Conservation (phyloP, 805 yeast genomes). For the Hanseniaspora pseudoguilliermondii region DNA sequence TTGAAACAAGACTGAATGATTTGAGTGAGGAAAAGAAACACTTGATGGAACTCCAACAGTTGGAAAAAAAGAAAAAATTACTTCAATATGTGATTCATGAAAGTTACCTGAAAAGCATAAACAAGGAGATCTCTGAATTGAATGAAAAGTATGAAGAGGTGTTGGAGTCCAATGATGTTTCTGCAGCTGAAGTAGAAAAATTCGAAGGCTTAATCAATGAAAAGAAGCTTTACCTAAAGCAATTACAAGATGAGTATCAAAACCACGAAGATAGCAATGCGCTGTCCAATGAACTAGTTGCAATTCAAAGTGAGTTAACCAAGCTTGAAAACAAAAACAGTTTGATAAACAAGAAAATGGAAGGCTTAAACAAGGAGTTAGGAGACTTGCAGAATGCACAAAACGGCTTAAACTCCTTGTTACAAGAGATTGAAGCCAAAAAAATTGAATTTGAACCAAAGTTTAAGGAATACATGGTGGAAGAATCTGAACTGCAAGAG, state of each 20-base stretch:
- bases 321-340: conserved; percentile 31
- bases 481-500: conserved; percentile 33
- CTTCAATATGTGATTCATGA: conserved; percentile 65
- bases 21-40: conserved; percentile 71
- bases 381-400: background rate
- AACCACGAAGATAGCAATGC: conserved; percentile 44
- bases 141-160: background rate
- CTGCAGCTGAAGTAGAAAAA: conserved; percentile 23
- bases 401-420: conserved; percentile 15
- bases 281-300: conserved; percentile 35
- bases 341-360: conserved; percentile 29
- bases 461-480: conserved; percentile 28
- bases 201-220: conserved; percentile 43
- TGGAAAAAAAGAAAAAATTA: conserved; percentile 56
- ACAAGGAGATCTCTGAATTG: background rate
- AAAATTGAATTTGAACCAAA: conserved; percentile 32
- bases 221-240: conserved; percentile 35
- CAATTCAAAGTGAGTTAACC: conserved; percentile 35
- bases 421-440: conserved; percentile 29
- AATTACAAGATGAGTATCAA: conserved; percentile 33
- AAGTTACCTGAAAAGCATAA: conserved; percentile 37
- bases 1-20: conserved; percentile 61
- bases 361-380: conserved; percentile 25
- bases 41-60: conserved; percentile 51
- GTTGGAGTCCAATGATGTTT: background rate